Conservation (phyloP, 805 yeast species). For the Jamesozyma jinghongensis region DNA sequence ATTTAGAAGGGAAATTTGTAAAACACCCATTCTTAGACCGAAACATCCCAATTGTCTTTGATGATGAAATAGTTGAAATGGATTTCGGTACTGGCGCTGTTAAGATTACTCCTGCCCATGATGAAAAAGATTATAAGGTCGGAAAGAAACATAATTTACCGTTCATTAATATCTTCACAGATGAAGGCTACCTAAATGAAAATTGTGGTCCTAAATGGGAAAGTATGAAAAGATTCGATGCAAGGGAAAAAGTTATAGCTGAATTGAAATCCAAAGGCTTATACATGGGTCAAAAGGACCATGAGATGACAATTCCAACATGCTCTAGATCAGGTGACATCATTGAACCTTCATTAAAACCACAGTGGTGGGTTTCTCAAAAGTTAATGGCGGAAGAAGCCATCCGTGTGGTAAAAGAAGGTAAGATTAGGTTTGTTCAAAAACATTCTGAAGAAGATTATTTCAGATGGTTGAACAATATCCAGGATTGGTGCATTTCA, state of each 20-base stretch:
- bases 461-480: conserved; percentile 87
- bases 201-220: conserved; percentile 77
- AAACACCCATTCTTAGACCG: conserved; percentile 81
- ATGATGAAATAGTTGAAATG: conserved; percentile 92
- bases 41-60: conserved; percentile 77
- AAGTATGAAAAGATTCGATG: conserved; percentile 89
- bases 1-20: conserved; percentile 86
- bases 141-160: conserved; percentile 88
- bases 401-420: conserved; percentile 69
- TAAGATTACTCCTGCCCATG: conserved; percentile 97
- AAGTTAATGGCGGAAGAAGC: conserved; percentile 79
- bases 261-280: conserved; percentile 62
- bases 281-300: conserved; percentile 72
- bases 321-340: conserved; percentile 96
- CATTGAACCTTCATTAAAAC: conserved; percentile 91
- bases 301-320: conserved; percentile 89
- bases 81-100: conserved; percentile 99
- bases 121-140: conserved; percentile 86
- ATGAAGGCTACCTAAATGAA: conserved; percentile 81
- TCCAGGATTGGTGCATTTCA: conserved; percentile 98
- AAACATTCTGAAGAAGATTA: conserved; percentile 83
- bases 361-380: conserved; percentile 98
- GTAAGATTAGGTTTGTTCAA: conserved; percentile 72
- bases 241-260: conserved; percentile 73
- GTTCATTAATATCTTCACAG: conserved; percentile 80